Evolutionary conservation across 1,284 basidiomycete genomes (phyloP).

Genomic region (Ceratobasidium sp.): DNA sequence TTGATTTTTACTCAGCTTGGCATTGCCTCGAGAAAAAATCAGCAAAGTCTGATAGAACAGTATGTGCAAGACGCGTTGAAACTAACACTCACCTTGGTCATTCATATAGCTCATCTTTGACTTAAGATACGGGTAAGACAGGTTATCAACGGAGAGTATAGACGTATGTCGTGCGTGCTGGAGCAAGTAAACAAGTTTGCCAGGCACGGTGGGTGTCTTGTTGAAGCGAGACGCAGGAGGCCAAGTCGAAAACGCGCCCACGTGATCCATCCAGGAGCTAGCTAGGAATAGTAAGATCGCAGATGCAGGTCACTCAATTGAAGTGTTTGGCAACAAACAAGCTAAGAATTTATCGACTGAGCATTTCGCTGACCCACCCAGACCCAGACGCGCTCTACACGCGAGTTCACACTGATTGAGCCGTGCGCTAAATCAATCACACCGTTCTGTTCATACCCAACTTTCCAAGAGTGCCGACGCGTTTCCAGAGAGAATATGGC

Average conservation of each 20-base stretch:
- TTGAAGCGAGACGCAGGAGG: neutral
- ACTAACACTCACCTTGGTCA: neutral
- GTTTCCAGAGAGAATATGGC: conserved; percentile 81
- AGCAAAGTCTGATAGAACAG: neutral
- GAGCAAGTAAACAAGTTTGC: neutral
- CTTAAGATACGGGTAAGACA: neutral
- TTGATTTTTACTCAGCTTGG: conserved; percentile 8
- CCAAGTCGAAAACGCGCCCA: neutral
- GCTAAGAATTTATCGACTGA: too few relatives aligned
- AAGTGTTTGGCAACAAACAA: neutral
- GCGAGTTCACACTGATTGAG: conserved; percentile 82
- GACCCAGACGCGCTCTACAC: conserved; percentile 86
- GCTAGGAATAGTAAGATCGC: neutral
- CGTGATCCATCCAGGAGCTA: neutral
- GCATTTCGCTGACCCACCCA: too few relatives aligned
- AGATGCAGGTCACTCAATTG: neutral
- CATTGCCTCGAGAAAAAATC: neutral
- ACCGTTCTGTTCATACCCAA: too few relatives aligned
- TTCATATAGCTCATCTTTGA: neutral
- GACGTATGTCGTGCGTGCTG: neutral
- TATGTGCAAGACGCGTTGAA: neutral
- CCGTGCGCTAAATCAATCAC: conserved; percentile 68
- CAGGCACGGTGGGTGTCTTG: neutral
- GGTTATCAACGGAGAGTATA: neutral
- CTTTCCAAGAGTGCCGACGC: too few relatives aligned